phyloP scores from a whole-genome alignment of 2,329 filamentous ascomycete genomes.

The Aspergillus sp. region DNA sequence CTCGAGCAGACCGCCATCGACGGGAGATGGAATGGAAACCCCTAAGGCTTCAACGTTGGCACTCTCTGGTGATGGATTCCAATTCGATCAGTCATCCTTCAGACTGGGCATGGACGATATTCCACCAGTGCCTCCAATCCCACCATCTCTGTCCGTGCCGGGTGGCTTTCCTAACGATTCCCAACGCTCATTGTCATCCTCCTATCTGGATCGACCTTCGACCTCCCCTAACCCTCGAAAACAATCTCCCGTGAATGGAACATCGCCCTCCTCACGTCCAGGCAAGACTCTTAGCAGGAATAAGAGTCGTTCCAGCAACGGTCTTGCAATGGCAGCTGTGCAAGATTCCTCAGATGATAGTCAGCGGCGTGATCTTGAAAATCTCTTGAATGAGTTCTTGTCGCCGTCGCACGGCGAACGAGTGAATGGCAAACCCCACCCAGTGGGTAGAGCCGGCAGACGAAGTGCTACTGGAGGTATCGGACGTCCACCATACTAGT shows the following conservation, averaged over 20 bases:
- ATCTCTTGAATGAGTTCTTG: slow-evolving; percentile 33
- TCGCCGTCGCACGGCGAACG: slow-evolving; percentile 18
- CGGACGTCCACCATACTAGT: slow-evolving; percentile 30
- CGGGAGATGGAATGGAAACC: slow-evolving; percentile 26
- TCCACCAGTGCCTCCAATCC: slow-evolving; percentile 45
- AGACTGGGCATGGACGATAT: slow-evolving; percentile 26
- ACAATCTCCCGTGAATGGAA: slow-evolving; percentile 17
- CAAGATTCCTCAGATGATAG: slow-evolving; percentile 11
- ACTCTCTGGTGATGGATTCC: slow-evolving; percentile 9
- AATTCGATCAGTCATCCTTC: slow-evolving; percentile 6
- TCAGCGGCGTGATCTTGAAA: slow-evolving; percentile 29
- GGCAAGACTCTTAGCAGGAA: slow-evolving; percentile 26
- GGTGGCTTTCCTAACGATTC: slow-evolving; percentile 39
- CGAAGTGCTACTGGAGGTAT: slow-evolving; percentile 24
- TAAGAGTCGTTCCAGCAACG: slow-evolving; percentile 30
- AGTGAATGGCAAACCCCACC: slow-evolving; percentile 10
- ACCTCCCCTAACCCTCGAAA: slow-evolving; percentile 23
- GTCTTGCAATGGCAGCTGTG: slow-evolving; percentile 14
- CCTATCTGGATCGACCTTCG: slow-evolving; percentile 24
- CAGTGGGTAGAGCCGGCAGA: slow-evolving; percentile 10
- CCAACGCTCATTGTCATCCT: slow-evolving; percentile 24
- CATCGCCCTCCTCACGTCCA: slow-evolving; percentile 10
- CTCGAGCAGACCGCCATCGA: slow-evolving; percentile 23
- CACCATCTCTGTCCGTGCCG: slow-evolving; percentile 35
- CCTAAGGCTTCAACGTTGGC: slow-evolving; percentile 23